Conservation (phyloP, 2,329 filamentous ascomycete species). For the Phyllosticta citrichinensis region DNA sequence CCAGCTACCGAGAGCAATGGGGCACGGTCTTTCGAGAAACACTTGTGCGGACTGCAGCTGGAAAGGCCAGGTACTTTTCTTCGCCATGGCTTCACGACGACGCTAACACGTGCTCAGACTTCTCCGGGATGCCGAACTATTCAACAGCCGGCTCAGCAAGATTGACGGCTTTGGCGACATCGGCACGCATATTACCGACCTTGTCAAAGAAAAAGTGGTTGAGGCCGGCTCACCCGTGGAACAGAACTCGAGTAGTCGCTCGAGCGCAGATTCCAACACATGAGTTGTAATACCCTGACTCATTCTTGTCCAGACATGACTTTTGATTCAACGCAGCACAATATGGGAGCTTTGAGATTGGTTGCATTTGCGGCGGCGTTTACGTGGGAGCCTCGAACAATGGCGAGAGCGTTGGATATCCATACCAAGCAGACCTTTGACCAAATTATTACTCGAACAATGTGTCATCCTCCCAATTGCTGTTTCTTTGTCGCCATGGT, state of each 20-base stretch:
- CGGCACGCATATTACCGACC: conserved; percentile 56
- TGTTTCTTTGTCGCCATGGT: no score
- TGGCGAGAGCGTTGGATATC: no score
- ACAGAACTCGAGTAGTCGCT: neutral
- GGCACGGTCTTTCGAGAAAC: conserved; percentile 59
- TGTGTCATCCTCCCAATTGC: no score
- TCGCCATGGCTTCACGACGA: conserved; percentile 8
- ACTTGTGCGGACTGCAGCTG: conserved; percentile 53
- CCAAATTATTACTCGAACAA: no score
- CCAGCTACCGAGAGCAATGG: conserved; percentile 71
- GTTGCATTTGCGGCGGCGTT: neutral
- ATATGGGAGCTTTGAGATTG: neutral
- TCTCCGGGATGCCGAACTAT: conserved; percentile 63
- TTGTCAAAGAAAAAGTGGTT: conserved; percentile 49
- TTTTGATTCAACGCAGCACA: neutral
- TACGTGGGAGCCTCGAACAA: no score
- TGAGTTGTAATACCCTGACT: neutral
- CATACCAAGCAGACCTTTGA: no score
- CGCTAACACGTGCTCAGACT: conserved; percentile 44
- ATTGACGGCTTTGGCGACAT: conserved; percentile 70
- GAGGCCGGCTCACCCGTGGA: conserved; percentile 4
- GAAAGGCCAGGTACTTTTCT: conserved; percentile 55
- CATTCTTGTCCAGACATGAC: neutral
- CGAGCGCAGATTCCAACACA: conserved; percentile 1
- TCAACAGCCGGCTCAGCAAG: conserved; percentile 60